These are phyloP conservation scores for Melanogaster broomeanus DNA, from an alignment of 768 basidiomycete genomes.

Conservation along the genomic window DNA sequence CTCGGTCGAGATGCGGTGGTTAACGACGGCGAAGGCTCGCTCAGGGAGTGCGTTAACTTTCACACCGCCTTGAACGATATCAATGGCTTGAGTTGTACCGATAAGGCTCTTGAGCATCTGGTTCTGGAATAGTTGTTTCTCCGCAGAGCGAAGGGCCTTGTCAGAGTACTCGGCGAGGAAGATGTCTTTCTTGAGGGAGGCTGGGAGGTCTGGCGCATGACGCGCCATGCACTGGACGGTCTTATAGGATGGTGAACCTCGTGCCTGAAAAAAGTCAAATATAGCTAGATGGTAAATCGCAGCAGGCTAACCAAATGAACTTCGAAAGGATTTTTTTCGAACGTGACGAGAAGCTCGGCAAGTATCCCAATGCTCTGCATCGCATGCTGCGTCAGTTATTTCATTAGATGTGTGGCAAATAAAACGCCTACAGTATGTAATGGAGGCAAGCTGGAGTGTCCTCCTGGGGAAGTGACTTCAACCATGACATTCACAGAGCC, in stretches of 20 bases:
- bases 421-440: slow-evolving; percentile 63
- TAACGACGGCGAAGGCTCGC: slow-evolving; percentile 64
- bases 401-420: neutral
- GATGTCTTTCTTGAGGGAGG: slow-evolving; percentile 48
- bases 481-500: slow-evolving; percentile 65
- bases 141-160: slow-evolving; percentile 51
- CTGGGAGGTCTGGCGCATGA: slow-evolving; percentile 57
- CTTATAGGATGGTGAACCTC: slow-evolving; percentile 58
- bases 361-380: slow-evolving; percentile 81
- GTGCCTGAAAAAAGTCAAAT: slow-evolving; percentile 37
- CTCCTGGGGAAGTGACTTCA: slow-evolving; percentile 70
- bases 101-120: slow-evolving; percentile 45
- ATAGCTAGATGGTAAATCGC: neutral
- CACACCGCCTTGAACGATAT: slow-evolving; percentile 66
- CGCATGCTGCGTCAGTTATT: slow-evolving; percentile 5
- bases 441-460: slow-evolving; percentile 86
- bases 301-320: slow-evolving; percentile 46
- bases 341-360: slow-evolving; percentile 62
- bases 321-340: slow-evolving; percentile 66
- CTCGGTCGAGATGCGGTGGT: slow-evolving; percentile 67
- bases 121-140: slow-evolving; percentile 45
- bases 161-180: slow-evolving; percentile 49
- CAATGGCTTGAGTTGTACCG: slow-evolving; percentile 78
- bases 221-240: slow-evolving; percentile 67
- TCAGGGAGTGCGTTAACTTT: slow-evolving; percentile 85